These are phyloP conservation scores for Petrea volubilis DNA, from an alignment of 257 asterid species.

Conservation along the genomic window DNA sequence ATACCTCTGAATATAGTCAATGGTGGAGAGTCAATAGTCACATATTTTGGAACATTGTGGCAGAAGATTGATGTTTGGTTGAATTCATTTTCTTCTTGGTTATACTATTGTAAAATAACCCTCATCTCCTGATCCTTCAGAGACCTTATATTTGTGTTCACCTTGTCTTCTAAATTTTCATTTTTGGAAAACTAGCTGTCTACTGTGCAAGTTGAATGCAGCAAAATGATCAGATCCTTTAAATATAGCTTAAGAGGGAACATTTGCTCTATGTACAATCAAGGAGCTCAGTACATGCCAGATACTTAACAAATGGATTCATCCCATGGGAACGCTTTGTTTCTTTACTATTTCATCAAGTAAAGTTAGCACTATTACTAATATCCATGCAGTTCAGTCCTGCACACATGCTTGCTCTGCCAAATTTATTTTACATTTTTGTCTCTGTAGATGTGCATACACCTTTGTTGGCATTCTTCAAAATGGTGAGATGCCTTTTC, in stretches of 20 bases:
- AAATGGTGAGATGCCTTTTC: neutral
- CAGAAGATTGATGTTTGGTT: neutral
- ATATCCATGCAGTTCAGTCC: neutral
- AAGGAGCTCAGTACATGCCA: too few species aligned
- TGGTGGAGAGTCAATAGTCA: too few species aligned
- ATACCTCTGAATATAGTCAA: too few species aligned
- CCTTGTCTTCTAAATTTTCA: neutral
- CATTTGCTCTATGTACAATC: constrained; percentile 1
- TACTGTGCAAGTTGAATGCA: neutral
- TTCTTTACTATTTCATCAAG: neutral
- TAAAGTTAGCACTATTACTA: neutral
- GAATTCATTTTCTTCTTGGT: neutral
- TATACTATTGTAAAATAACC: neutral
- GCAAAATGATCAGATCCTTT: neutral
- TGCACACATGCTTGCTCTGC: neutral
- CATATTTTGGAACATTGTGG: neutral
- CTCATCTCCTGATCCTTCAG: neutral
- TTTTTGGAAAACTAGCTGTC: neutral
- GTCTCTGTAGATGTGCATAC: neutral
- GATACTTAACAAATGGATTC: too few species aligned
- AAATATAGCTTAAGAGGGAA: neutral
- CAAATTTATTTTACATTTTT: neutral
- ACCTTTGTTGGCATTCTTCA: neutral
- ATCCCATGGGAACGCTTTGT: neutral
- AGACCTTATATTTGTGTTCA: neutral